phyloP scores from a whole-genome alignment of 2,329 filamentous ascomycete species.

The Orbilia blumenaviensis region DNA sequence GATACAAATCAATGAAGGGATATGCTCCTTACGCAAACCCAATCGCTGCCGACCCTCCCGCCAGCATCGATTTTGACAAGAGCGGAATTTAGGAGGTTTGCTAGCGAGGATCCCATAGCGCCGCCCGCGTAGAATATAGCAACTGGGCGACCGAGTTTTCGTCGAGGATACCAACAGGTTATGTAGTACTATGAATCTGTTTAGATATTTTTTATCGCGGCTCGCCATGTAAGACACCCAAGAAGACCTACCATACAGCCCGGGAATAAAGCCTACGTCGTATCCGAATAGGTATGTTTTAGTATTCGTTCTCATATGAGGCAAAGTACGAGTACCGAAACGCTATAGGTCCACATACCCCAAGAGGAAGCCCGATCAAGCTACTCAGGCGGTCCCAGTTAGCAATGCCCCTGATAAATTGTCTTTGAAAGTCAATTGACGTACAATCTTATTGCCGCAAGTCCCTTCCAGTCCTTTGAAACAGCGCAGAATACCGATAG shows the following conservation, averaged over 20 bases:
- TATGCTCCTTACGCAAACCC: not conserved
- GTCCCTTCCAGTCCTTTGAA: not conserved
- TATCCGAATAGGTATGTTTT: not conserved
- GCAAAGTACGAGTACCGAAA: too few relatives aligned
- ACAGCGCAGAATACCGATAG: constrained; percentile 15
- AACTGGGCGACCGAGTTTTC: constrained; percentile 15
- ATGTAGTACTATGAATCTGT: constrained; percentile 10
- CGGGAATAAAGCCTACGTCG: constrained; percentile 20
- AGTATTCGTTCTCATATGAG: too few relatives aligned
- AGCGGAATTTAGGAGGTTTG: constrained; percentile 19
- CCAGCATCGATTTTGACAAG: not conserved
- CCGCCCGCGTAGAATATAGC: constrained; percentile 37
- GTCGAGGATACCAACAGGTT: constrained; percentile 34
- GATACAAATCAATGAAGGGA: too few relatives aligned
- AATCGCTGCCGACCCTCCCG: not conserved
- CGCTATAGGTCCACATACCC: not conserved
- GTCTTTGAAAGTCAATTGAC: not conserved
- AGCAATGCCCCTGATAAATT: not conserved
- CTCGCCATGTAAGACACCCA: not conserved
- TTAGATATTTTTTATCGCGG: not conserved
- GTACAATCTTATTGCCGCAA: constrained; percentile 31
- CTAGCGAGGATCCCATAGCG: constrained; percentile 3
- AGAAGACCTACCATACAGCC: constrained; percentile 10
- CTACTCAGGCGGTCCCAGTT: not conserved
- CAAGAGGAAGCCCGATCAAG: constrained; percentile 10